These are phyloP conservation scores for Pseudogymnoascus destructans DNA, from an alignment of 2,329 filamentous ascomycete species.

Conservation along the genomic window DNA sequence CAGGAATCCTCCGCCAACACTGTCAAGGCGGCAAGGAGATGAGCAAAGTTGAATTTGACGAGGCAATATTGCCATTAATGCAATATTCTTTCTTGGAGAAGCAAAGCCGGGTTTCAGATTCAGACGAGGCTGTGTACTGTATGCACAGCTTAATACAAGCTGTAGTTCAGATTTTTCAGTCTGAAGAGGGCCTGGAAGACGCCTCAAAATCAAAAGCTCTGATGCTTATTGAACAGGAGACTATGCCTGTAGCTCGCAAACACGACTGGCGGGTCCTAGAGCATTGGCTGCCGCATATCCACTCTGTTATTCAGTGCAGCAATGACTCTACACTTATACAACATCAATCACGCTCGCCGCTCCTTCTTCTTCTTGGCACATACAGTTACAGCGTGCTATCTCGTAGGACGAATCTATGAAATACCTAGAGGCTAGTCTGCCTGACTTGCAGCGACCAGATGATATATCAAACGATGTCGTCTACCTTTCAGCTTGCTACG, in stretches of 20 bases:
- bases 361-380: not conserved
- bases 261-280: not conserved
- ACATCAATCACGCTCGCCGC: not conserved
- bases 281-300: not conserved
- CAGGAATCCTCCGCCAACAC: not conserved
- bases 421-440: not conserved
- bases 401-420: not conserved
- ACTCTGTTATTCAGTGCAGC: not conserved
- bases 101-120: not conserved
- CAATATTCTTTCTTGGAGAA: not conserved
- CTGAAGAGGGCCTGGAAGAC: not conserved
- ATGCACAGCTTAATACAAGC: not conserved
- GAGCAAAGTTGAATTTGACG: not conserved
- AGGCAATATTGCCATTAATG: not conserved
- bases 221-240: not conserved
- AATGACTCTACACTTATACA: not conserved
- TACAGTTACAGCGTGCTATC: not conserved
- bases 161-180: not conserved
- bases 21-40: not conserved
- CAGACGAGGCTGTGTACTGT: not conserved
- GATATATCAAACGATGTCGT: not conserved
- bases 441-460: not conserved
- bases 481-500: not conserved
- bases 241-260: not conserved
- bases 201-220: not conserved